A percentile compares a stretch with the other conserved stretches of the same genome.
phyloP scores from a whole-genome alignment of 139 green algal species.

The Auxenochlorella protothecoides region DNA sequence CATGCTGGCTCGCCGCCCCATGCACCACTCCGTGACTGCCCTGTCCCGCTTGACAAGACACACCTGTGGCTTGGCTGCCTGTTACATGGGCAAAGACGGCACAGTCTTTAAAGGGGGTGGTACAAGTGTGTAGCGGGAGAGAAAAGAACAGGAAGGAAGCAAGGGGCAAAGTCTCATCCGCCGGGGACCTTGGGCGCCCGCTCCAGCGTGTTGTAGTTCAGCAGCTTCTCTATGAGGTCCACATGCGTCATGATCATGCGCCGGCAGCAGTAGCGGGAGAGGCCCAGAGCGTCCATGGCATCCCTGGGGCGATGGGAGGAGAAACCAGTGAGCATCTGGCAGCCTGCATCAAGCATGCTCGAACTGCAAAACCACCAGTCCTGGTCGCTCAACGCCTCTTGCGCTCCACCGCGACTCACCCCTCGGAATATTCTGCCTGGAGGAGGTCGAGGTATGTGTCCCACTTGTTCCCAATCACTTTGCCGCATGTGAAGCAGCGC shows the following conservation, averaged over 20 bases:
- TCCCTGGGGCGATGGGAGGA: conserved; percentile 54
- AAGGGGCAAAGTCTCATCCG: too few relatives aligned
- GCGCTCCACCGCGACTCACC: conserved; percentile 23
- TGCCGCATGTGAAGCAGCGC: conserved; percentile 97
- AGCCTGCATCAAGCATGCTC: neutral
- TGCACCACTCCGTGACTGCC: too few relatives aligned
- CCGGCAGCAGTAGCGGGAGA: conserved; percentile 96
- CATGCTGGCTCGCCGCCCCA: too few relatives aligned
- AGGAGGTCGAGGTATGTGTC: conserved; percentile 96
- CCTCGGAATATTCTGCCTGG: conserved; percentile 65
- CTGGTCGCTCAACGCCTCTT: too few relatives aligned
- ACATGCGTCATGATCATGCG: conserved; percentile 95
- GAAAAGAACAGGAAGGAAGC: too few relatives aligned
- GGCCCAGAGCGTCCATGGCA: conserved; percentile 82
- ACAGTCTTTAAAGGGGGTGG: too few relatives aligned
- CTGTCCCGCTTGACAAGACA: too few relatives aligned
- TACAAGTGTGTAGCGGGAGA: too few relatives aligned
- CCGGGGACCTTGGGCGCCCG: conserved; percentile 4
- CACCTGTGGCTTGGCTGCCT: too few relatives aligned
- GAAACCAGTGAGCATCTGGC: too few relatives aligned
- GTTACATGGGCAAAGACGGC: too few relatives aligned
- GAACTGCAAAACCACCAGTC: neutral
- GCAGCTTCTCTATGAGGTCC: conserved; percentile 97
- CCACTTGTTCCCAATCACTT: conserved; percentile 99
- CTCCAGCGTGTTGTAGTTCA: conserved; percentile 96